These are phyloP conservation scores for Sphaerulina vaccinii DNA, from an alignment of 2,329 filamentous ascomycete genomes.

Conservation along the genomic window DNA sequence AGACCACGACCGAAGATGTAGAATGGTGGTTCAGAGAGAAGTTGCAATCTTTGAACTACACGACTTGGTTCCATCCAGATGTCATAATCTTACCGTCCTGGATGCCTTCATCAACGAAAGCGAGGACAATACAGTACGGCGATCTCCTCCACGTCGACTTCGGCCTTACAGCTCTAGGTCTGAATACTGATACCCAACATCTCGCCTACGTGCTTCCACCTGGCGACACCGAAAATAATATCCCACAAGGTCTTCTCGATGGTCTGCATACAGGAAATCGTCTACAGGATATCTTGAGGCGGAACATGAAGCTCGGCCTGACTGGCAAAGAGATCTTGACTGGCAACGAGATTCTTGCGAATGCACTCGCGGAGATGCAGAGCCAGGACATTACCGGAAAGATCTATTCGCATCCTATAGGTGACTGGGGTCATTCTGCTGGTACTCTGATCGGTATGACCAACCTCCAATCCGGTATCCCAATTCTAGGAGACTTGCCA, in stretches of 20 bases:
- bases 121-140: constrained; percentile 15
- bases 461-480: constrained; percentile 24
- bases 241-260: constrained; percentile 17
- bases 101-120: background rate
- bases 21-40: constrained; percentile 28
- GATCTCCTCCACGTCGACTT: constrained; percentile 27
- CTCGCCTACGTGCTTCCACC: constrained; percentile 24
- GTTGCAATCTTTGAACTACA: constrained; percentile 24
- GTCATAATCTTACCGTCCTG: constrained; percentile 19
- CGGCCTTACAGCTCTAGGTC: constrained; percentile 23
- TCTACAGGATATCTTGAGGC: constrained; percentile 24
- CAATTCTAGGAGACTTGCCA: constrained; percentile 23
- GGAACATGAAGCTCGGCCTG: constrained; percentile 18
- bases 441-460: constrained; percentile 26
- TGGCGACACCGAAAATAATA: constrained; percentile 9
- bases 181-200: constrained; percentile 28
- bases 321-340: constrained; percentile 23
- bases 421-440: constrained; percentile 27
- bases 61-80: constrained; percentile 25
- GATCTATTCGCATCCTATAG: constrained; percentile 26
- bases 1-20: constrained; percentile 22
- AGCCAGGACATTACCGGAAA: constrained; percentile 16
- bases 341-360: constrained; percentile 21
- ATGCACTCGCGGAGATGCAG: constrained; percentile 13
- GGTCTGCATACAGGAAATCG: constrained; percentile 21